Evolutionary conservation across 192 early-diverging fungal genomes (phyloP).

Genomic region (Nowakowskiella sp.): DNA sequence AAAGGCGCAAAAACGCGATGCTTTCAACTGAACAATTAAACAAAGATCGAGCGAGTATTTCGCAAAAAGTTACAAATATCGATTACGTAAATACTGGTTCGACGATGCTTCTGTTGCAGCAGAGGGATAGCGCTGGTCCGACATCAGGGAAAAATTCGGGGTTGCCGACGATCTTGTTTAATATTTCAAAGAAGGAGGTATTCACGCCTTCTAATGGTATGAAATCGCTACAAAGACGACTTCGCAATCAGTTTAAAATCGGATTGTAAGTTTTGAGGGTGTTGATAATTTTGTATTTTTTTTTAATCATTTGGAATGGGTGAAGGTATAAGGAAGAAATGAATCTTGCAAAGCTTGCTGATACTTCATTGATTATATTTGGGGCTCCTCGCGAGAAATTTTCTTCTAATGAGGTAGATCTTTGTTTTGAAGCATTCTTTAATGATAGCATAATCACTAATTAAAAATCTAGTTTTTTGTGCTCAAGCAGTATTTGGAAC

Average conservation of each 20-base stretch:
- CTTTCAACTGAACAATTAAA: no score
- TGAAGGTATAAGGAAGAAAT: conserved; percentile 52
- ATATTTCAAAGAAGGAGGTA: conserved; percentile 45
- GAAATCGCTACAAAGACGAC: conserved; percentile 36
- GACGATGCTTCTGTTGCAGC: no score
- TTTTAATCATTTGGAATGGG: conserved; percentile 3
- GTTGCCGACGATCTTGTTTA: conserved; percentile 37
- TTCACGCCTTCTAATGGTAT: conserved; percentile 47
- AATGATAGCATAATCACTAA: background rate
- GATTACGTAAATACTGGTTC: no score
- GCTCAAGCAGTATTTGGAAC: conserved; percentile 48
- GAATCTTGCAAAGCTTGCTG: conserved; percentile 35
- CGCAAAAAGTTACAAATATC: no score
- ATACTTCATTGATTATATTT: conserved; percentile 46
- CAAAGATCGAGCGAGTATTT: no score
- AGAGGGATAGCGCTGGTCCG: no score
- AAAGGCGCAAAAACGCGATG: no score
- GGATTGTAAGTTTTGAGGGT: conserved; percentile 27
- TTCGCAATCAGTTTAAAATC: conserved; percentile 42
- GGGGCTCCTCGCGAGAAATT: conserved; percentile 56
- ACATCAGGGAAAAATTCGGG: conserved; percentile 4
- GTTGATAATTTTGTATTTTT: conserved; percentile 5
- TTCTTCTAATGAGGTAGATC: conserved; percentile 43
- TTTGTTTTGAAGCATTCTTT: background rate
- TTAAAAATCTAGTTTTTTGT: conserved; percentile 35